Conservation (phyloP, 768 basidiomycete genomes). For the Russula ochroleuca region DNA sequence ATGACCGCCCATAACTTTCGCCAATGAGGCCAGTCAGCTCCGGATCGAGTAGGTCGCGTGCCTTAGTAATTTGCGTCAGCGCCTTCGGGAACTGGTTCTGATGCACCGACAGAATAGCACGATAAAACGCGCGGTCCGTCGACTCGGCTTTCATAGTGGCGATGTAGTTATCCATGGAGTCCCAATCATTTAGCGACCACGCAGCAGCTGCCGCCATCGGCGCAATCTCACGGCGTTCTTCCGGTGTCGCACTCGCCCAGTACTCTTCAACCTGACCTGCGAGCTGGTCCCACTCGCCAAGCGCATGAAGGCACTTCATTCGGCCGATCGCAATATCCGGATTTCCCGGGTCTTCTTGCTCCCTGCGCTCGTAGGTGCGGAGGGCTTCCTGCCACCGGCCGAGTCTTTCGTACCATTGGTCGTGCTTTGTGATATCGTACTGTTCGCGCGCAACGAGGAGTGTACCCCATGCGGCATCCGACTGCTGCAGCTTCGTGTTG, state of each 20-base stretch:
- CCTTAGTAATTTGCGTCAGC: slow-evolving; percentile 81
- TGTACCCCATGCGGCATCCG: slow-evolving; percentile 97
- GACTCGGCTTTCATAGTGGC: slow-evolving; percentile 89
- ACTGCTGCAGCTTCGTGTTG: slow-evolving; percentile 94
- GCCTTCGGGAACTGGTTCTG: slow-evolving; percentile 95
- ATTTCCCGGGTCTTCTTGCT: slow-evolving; percentile 66
- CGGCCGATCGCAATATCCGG: slow-evolving; percentile 80
- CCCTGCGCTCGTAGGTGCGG: slow-evolving; percentile 75
- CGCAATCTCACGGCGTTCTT: slow-evolving; percentile 86
- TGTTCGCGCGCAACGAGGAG: slow-evolving; percentile 85
- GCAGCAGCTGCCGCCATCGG: slow-evolving; percentile 96
- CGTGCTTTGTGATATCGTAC: slow-evolving; percentile 87
- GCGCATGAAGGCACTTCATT: slow-evolving; percentile 93
- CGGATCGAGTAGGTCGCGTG: slow-evolving; percentile 86
- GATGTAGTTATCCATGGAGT: slow-evolving; percentile 97
- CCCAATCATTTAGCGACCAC: slow-evolving; percentile 97
- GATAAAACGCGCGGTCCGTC: slow-evolving; percentile 91
- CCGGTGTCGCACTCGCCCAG: slow-evolving; percentile 79
- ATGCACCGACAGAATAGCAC: slow-evolving; percentile 92
- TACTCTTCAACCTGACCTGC: slow-evolving; percentile 80
- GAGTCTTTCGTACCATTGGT: slow-evolving; percentile 97
- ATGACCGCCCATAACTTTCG: slow-evolving; percentile 95
- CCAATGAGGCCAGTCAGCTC: slow-evolving; percentile 89
- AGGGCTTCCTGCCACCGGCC: slow-evolving; percentile 96
- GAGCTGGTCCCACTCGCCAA: slow-evolving; percentile 96